A percentile compares a stretch with the other conserved stretches of the same genome.
Evolutionary conservation across 2,329 filamentous ascomycete species (phyloP).

Genomic region (Monosporascus sp.): DNA sequence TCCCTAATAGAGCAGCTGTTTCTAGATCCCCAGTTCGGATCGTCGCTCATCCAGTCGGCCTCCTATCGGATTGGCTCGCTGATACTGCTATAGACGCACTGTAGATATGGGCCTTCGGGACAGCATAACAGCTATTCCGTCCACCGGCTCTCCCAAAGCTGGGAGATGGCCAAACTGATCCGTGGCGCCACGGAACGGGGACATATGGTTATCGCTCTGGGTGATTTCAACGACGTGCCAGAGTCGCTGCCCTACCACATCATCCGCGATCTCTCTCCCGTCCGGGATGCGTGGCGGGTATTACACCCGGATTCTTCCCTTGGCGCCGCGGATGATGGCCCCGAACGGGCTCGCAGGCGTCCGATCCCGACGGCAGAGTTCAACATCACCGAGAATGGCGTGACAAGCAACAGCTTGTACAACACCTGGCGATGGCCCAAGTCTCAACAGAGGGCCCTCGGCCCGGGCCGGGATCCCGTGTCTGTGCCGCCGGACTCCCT

Average conservation of each 20-base stretch:
- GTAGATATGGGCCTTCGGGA: constrained; percentile 75
- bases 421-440: constrained; percentile 94
- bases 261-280: constrained; percentile 70
- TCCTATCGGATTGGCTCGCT: not conserved
- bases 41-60: not conserved
- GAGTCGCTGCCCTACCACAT: constrained; percentile 77
- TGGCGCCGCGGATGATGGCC: constrained; percentile 62
- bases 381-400: constrained; percentile 76
- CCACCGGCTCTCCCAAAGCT: constrained; percentile 87
- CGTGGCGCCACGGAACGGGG: constrained; percentile 73
- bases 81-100: constrained; percentile 49
- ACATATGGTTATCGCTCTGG: constrained; percentile 77
- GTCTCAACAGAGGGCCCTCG: constrained; percentile 60
- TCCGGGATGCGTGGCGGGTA: constrained; percentile 79
- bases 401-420: constrained; percentile 76
- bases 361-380: constrained; percentile 70
- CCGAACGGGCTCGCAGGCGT: constrained; percentile 59
- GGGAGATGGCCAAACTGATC: constrained; percentile 89
- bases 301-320: constrained; percentile 79
- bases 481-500: constrained; percentile 57
- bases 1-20: not conserved
- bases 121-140: constrained; percentile 76
- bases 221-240: constrained; percentile 97
- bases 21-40: not conserved
- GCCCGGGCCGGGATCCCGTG: constrained; percentile 55